phyloP scores from a whole-genome alignment of 345 rosid species.

The Acer campestre region DNA sequence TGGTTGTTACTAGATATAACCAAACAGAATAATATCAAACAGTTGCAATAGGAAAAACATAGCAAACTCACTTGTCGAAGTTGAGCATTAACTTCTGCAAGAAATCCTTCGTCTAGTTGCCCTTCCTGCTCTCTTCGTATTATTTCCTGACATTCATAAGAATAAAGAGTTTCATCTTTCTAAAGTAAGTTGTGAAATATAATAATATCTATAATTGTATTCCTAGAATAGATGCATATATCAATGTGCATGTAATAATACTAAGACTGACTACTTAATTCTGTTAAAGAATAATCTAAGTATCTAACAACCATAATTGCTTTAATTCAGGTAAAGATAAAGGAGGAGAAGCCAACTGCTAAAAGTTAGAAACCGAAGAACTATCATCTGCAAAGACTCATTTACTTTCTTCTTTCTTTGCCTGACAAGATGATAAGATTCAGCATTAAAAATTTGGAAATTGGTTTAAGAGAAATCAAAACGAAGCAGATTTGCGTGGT shows the following conservation, averaged over 20 bases:
- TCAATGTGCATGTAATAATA: not conserved
- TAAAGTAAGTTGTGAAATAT: conserved; percentile 5
- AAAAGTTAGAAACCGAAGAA: not conserved
- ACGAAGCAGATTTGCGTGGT: not conserved
- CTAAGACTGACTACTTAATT: not conserved
- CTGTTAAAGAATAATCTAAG: not conserved
- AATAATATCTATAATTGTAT: conserved; percentile 2
- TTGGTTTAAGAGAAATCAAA: not conserved
- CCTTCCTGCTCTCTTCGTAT: conserved; percentile 76
- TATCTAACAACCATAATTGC: not conserved
- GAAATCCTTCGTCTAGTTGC: conserved; percentile 87
- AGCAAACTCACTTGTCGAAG: conserved; percentile 66
- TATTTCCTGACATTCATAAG: conserved; percentile 50
- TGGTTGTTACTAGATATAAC: conserved; percentile 6
- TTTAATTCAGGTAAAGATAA: not conserved
- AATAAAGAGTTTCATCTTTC: conserved; percentile 1
- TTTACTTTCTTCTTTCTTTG: not conserved
- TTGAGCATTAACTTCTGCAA: conserved; percentile 89
- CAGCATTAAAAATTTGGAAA: not conserved
- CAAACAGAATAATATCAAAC: conserved; percentile 5
- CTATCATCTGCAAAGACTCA: not conserved
- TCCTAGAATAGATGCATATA: not conserved
- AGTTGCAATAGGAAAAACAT: not conserved
- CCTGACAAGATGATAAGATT: not conserved
- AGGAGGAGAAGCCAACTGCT: not conserved